Percentiles rank a stretch among this genome's conserved stretches.
Evolutionary conservation across 148 eudicot genomes (phyloP).

Genomic region (Camellia japonica): DNA sequence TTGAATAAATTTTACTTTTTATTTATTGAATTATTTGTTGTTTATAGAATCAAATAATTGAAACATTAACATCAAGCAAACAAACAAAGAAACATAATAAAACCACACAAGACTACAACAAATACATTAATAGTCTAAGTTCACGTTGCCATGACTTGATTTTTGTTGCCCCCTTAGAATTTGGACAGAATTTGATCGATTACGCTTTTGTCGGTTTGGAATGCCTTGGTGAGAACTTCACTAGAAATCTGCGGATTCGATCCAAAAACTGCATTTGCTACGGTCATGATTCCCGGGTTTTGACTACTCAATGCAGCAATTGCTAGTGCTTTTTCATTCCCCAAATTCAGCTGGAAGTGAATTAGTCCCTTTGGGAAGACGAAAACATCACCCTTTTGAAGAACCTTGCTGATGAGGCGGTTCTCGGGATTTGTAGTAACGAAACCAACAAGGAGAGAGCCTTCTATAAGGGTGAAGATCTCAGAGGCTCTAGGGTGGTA

Average conservation of each 20-base stretch:
- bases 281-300: neutral
- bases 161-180: neutral
- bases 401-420: neutral
- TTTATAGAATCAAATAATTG: no score
- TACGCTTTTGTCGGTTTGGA: neutral
- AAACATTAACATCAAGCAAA: no score
- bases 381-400: neutral
- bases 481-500: neutral
- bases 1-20: no score
- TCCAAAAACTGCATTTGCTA: neutral
- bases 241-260: neutral
- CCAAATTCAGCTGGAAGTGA: neutral
- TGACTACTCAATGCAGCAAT: neutral
- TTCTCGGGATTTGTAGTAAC: neutral
- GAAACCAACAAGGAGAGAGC: neutral
- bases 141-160: no score
- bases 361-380: neutral
- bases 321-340: neutral
- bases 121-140: no score
- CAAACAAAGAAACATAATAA: no score
- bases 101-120: no score
- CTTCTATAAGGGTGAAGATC: neutral
- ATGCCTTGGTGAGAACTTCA: slow-evolving; percentile 6
- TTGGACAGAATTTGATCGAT: neutral
- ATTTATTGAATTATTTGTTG: no score